Evolutionary conservation across 2,329 filamentous ascomycete species (phyloP).

Genomic region (Beauveria sp.): DNA sequence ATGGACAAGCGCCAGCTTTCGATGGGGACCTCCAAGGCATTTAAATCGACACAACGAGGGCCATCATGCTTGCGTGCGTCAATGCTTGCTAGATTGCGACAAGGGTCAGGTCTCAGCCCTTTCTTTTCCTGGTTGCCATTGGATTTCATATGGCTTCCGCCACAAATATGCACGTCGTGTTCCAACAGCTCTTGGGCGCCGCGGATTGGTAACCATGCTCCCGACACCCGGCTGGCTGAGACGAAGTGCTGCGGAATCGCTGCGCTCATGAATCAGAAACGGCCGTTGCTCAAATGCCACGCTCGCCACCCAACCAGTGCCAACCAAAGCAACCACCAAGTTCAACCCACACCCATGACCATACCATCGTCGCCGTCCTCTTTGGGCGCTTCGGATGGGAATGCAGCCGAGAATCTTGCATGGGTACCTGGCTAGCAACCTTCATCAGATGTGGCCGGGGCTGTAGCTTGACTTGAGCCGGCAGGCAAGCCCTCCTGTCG

Average conservation of each 20-base stretch:
- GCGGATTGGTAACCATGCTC: neutral
- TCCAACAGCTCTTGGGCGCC: neutral
- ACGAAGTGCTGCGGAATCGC: too few species aligned
- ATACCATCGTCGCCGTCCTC: neutral
- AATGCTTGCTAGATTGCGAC: neutral
- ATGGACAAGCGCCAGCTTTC: neutral
- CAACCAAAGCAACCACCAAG: too few species aligned
- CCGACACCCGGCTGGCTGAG: neutral
- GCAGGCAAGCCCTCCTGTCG: neutral
- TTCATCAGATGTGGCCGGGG: neutral
- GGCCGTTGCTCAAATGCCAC: neutral
- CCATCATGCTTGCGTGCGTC: neutral
- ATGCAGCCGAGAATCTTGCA: neutral
- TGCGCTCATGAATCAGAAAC: neutral
- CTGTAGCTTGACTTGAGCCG: neutral
- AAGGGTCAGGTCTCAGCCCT: neutral
- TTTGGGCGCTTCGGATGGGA: neutral
- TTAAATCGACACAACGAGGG: slow-evolving; percentile 1
- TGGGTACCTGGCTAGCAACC: neutral
- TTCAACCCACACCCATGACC: too few species aligned
- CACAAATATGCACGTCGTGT: neutral
- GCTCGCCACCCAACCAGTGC: too few species aligned
- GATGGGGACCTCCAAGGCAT: neutral
- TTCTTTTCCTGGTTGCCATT: neutral
- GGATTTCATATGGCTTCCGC: neutral